phyloP scores from a whole-genome alignment of 2,329 filamentous ascomycete species.

The Phaeoacremonium minimum region DNA sequence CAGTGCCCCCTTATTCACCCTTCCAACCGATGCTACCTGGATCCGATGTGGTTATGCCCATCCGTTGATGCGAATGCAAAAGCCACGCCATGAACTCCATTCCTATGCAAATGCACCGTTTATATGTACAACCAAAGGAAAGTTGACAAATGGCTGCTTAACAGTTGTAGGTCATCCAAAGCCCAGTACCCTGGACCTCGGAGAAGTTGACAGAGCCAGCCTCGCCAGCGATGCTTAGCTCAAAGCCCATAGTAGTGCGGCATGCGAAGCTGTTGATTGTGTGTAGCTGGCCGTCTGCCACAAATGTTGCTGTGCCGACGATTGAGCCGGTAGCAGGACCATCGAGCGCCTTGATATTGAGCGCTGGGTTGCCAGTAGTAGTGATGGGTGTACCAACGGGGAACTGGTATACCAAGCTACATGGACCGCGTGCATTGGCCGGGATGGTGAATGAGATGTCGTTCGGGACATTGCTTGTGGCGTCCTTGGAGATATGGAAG shows the following conservation, averaged over 20 bases:
- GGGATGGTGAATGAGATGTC: neutral
- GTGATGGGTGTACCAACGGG: neutral
- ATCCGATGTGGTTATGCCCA: too few species aligned
- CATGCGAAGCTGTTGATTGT: neutral
- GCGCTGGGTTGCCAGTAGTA: neutral
- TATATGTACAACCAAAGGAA: too few species aligned
- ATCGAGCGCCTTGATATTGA: too few species aligned
- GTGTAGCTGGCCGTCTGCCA: neutral
- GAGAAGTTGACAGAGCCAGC: neutral
- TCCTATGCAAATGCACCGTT: too few species aligned
- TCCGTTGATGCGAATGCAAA: too few species aligned
- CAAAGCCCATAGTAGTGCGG: neutral
- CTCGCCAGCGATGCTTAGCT: neutral
- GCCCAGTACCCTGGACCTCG: neutral
- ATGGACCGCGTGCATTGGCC: neutral
- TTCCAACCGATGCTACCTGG: too few species aligned
- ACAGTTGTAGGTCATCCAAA: neutral
- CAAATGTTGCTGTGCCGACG: neutral
- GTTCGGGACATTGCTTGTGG: neutral
- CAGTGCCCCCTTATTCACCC: too few species aligned
- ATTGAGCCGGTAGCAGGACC: neutral
- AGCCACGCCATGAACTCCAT: too few species aligned
- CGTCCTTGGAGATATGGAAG: neutral
- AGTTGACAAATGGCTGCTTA: neutral
- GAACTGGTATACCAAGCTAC: neutral